Percentiles rank a stretch among this genome's conserved stretches.
phyloP scores from a whole-genome alignment of 2,329 filamentous ascomycete species.

The Zymoseptoria passerinii region DNA sequence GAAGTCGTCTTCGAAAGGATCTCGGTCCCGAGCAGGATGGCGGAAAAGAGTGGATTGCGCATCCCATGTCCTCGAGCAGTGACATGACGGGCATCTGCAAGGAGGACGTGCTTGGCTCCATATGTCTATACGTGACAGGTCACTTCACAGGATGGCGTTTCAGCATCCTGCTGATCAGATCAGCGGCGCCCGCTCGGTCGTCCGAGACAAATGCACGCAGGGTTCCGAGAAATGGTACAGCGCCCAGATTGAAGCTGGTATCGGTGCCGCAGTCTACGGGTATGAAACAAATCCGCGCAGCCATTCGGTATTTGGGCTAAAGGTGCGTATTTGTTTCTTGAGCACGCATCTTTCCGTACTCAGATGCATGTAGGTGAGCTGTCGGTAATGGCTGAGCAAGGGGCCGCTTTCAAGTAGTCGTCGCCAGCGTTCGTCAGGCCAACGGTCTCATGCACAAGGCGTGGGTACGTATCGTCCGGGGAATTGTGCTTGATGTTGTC shows the following conservation, averaged over 20 bases:
- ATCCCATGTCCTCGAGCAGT: not conserved
- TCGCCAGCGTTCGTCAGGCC: too few species aligned
- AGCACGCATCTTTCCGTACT: too few species aligned
- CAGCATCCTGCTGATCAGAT: not conserved
- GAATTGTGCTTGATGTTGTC: too few species aligned
- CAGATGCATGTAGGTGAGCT: too few species aligned
- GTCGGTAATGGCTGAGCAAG: too few species aligned
- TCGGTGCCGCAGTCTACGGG: not conserved
- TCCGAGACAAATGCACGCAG: not conserved
- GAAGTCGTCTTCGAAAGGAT: not conserved
- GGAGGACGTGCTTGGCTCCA: not conserved
- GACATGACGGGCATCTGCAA: not conserved
- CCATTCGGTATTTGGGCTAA: too few species aligned
- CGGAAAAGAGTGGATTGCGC: not conserved
- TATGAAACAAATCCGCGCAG: not conserved
- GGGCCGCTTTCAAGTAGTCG: too few species aligned
- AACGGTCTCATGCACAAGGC: too few species aligned
- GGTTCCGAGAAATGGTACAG: not conserved
- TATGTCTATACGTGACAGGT: not conserved
- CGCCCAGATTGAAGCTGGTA: not conserved
- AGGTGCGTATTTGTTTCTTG: too few species aligned
- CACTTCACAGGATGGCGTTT: not conserved
- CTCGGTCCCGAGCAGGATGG: not conserved
- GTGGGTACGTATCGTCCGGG: too few species aligned
- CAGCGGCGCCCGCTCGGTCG: not conserved